Conservation (phyloP, 2,329 filamentous ascomycete species). For the Talaromyces marneffei region DNA sequence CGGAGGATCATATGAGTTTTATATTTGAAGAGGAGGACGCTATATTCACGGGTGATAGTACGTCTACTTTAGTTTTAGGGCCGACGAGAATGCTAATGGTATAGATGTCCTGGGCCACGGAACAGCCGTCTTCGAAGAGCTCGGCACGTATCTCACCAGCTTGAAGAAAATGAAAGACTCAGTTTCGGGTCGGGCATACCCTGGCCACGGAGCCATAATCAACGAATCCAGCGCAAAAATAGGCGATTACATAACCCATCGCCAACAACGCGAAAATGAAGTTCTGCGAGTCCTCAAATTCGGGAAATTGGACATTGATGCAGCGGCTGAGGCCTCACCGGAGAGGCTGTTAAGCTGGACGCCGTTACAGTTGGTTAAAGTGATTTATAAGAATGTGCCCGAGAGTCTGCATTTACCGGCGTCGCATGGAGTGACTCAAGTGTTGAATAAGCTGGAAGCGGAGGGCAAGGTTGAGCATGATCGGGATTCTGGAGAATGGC, state of each 20-base stretch:
- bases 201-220: slow-evolving; percentile 78
- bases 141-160: slow-evolving; percentile 62
- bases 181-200: slow-evolving; percentile 64
- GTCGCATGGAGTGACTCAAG: slow-evolving; percentile 67
- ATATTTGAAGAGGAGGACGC: slow-evolving; percentile 70
- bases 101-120: slow-evolving; percentile 73
- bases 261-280: slow-evolving; percentile 72
- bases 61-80: slow-evolving; percentile 18
- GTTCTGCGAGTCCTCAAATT: slow-evolving; percentile 60
- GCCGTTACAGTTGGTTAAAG: slow-evolving; percentile 75
- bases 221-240: slow-evolving; percentile 67
- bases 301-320: slow-evolving; percentile 28
- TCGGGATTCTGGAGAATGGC: slow-evolving; percentile 26
- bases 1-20: slow-evolving; percentile 75
- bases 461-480: slow-evolving; percentile 61
- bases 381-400: slow-evolving; percentile 76
- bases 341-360: slow-evolving; percentile 49
- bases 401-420: slow-evolving; percentile 71
- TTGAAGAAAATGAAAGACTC: slow-evolving; percentile 63
- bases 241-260: slow-evolving; percentile 74
- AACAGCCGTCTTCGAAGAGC: slow-evolving; percentile 76
- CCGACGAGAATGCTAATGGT: not conserved
- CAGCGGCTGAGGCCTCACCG: slow-evolving; percentile 25
- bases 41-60: slow-evolving; percentile 79
- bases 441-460: slow-evolving; percentile 68